Conservation (phyloP, 192 early-diverging fungal species). For the Coemansia reversa region DNA sequence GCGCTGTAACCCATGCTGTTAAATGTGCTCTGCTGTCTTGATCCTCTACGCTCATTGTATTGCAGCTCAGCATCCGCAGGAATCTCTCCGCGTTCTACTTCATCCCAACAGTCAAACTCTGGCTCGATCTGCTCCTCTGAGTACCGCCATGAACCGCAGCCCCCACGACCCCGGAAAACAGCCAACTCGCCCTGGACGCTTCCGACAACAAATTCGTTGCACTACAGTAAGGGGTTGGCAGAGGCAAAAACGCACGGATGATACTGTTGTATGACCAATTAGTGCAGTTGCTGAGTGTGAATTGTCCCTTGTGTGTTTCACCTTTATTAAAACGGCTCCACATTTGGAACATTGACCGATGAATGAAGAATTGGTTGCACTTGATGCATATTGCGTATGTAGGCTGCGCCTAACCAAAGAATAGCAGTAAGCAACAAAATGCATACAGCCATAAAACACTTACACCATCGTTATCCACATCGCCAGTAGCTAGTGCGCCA, state of each 20-base stretch:
- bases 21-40: constrained; percentile 44
- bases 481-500: constrained; percentile 50
- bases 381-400: too few relatives aligned
- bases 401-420: neutral
- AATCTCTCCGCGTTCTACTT: constrained; percentile 41
- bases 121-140: constrained; percentile 53
- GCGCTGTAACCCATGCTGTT: constrained; percentile 13
- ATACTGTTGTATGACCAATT: neutral
- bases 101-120: constrained; percentile 55
- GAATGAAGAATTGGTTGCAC: neutral
- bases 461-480: constrained; percentile 56
- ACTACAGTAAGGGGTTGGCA: constrained; percentile 20
- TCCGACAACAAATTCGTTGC: constrained; percentile 56
- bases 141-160: constrained; percentile 46
- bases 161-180: constrained; percentile 51
- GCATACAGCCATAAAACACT: constrained; percentile 7
- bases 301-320: neutral
- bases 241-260: neutral
- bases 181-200: constrained; percentile 54
- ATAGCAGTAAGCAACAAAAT: neutral
- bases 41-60: neutral
- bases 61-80: constrained; percentile 11
- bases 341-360: neutral
- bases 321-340: neutral
- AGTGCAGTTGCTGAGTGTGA: neutral